Evolutionary conservation across 1,139 yeast genomes (phyloP).

Genomic region (Tardiomyces depauwii): DNA sequence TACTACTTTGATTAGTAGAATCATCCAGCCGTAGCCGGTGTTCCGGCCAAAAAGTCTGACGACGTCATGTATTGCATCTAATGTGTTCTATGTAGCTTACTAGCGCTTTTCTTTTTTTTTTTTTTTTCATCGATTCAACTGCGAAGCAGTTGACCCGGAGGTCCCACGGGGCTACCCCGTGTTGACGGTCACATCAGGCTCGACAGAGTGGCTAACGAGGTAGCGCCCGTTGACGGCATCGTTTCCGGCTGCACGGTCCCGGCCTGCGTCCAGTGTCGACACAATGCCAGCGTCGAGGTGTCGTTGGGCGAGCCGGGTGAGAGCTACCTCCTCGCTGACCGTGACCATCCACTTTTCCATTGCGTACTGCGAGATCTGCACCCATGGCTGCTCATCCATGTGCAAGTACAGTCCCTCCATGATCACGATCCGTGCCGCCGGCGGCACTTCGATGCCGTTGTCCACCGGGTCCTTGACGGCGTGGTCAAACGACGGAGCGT

Average conservation of each 20-base stretch:
- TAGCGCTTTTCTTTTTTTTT: too few species aligned
- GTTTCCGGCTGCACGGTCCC: constrained; percentile 49
- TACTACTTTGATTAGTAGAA: constrained; percentile 13
- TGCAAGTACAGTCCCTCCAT: constrained; percentile 42
- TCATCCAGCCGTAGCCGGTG: not conserved
- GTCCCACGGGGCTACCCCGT: constrained; percentile 17
- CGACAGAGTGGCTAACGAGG: constrained; percentile 35
- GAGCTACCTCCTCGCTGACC: constrained; percentile 36
- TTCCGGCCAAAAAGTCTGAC: not conserved
- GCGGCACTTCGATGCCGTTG: constrained; percentile 34
- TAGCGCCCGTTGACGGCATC: constrained; percentile 59
- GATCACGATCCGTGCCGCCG: constrained; percentile 36
- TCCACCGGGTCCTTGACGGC: constrained; percentile 46
- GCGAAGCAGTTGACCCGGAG: too few species aligned
- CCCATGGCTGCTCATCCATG: constrained; percentile 27
- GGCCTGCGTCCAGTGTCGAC: constrained; percentile 44
- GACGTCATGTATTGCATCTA: too few species aligned
- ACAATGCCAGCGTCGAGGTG: constrained; percentile 67
- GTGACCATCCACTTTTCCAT: constrained; percentile 30
- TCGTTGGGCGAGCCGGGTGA: constrained; percentile 53
- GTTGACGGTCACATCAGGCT: constrained; percentile 22
- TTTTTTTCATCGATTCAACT: not conserved
- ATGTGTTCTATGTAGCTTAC: not conserved
- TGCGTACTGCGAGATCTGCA: constrained; percentile 18
- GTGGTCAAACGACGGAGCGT: constrained; percentile 74